Evolutionary conservation across 1,284 basidiomycete species (phyloP).

Genomic region (Erythrobasidium hasegawianum): DNA sequence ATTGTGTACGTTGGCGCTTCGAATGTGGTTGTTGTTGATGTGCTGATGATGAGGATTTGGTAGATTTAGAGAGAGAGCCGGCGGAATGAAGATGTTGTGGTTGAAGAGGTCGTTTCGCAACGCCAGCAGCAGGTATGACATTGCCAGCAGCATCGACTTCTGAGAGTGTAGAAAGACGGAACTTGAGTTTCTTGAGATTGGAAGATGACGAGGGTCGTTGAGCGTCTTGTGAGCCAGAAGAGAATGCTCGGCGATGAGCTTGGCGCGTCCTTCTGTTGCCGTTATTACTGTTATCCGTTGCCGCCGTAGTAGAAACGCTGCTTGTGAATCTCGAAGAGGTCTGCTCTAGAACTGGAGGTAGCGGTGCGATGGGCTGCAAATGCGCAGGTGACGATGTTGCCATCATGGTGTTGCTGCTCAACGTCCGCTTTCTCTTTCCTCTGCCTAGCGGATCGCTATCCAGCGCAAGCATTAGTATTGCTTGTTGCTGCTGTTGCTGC

Average conservation of each 20-base stretch:
- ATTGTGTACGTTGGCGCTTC: conserved; percentile 30
- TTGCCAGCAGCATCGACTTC: conserved; percentile 2
- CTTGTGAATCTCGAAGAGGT: background rate
- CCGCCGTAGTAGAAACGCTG: background rate
- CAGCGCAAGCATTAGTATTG: background rate
- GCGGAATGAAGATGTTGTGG: background rate
- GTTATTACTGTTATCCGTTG: background rate
- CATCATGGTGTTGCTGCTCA: background rate
- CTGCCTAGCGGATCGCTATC: conserved; percentile 7
- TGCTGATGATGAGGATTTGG: background rate
- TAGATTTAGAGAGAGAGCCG: background rate
- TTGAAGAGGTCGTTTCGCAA: background rate
- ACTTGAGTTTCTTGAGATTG: conserved; percentile 24
- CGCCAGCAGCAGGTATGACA: background rate
- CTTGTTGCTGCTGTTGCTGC: background rate
- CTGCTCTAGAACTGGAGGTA: background rate
- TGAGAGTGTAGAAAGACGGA: conserved; percentile 27
- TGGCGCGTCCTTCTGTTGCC: conserved; percentile 2
- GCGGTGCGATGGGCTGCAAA: background rate
- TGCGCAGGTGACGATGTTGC: background rate
- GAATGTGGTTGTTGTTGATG: conserved; percentile 5
- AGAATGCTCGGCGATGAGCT: conserved; percentile 15
- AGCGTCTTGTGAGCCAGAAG: conserved; percentile 14
- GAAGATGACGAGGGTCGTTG: conserved; percentile 2
- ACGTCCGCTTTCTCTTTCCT: conserved; percentile 13